Conservation (phyloP, 306 rosid species). For the Comarum palustre region DNA sequence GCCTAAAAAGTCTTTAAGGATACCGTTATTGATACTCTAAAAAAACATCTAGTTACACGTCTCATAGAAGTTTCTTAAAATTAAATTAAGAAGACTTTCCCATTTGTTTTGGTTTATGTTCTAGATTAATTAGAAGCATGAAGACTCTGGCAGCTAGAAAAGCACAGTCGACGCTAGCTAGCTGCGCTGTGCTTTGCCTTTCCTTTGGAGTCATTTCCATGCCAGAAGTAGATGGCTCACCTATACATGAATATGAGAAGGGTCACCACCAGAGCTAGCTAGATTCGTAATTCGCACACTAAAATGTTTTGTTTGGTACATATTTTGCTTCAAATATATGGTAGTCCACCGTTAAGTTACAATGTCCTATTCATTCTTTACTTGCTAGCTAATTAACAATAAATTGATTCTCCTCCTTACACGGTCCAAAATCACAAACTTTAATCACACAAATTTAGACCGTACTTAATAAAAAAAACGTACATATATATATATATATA, state of each 20-base stretch:
- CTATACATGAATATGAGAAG: neutral
- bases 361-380: conserved; percentile 13
- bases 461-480: too few species aligned
- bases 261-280: neutral
- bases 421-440: neutral
- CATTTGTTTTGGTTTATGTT: neutral
- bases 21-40: too few species aligned
- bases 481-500: too few species aligned
- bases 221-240: conserved; percentile 37
- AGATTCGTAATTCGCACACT: neutral
- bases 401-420: neutral
- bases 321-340: neutral
- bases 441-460: too few species aligned
- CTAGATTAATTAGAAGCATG: neutral
- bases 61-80: too few species aligned
- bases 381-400: neutral
- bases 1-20: too few species aligned
- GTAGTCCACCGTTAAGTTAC: conserved; percentile 9
- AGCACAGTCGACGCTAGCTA: neutral
- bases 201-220: neutral
- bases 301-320: neutral
- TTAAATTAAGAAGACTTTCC: neutral
- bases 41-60: too few species aligned
- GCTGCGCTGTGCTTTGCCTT: neutral
- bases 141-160: neutral